A percentile compares a stretch with the other conserved stretches of the same genome.
These are phyloP conservation scores for Candida michaelii DNA, from an alignment of 805 yeast genomes.

Conservation along the genomic window DNA sequence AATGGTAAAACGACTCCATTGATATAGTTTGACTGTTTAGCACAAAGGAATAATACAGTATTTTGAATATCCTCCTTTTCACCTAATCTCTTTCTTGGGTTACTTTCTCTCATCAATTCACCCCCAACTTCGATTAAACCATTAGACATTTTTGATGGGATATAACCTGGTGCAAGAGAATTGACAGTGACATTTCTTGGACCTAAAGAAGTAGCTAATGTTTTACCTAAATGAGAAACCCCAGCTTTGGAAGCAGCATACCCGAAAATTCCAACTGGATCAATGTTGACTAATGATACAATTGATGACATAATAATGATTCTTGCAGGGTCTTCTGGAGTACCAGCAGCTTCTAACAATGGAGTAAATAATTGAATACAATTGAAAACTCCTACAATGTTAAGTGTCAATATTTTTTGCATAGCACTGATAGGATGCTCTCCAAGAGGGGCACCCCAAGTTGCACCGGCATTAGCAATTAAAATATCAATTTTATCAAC, in stretches of 20 bases:
- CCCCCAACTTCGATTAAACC: constrained; percentile 57
- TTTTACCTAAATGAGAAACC: constrained; percentile 63
- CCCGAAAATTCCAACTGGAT: constrained; percentile 60
- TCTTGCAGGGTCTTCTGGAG: constrained; percentile 58
- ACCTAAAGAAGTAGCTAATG: constrained; percentile 65
- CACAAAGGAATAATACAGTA: constrained; percentile 53
- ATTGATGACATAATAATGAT: constrained; percentile 67
- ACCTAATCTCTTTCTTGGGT: constrained; percentile 68
- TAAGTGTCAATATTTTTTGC: constrained; percentile 61
- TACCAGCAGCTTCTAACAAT: constrained; percentile 51
- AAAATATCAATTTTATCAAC: constrained; percentile 57
- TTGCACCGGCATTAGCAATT: constrained; percentile 77
- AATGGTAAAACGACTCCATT: constrained; percentile 68
- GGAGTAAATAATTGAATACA: constrained; percentile 65
- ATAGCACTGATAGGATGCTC: constrained; percentile 61
- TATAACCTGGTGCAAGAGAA: constrained; percentile 73
- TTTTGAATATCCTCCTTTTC: constrained; percentile 57
- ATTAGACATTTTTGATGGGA: constrained; percentile 72
- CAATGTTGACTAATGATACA: constrained; percentile 48
- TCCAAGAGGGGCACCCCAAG: constrained; percentile 70
- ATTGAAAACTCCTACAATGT: constrained; percentile 66
- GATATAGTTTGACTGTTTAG: constrained; percentile 55
- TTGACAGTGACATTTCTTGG: constrained; percentile 68
- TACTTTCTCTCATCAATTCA: constrained; percentile 43
- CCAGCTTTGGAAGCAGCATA: constrained; percentile 76